These are phyloP conservation scores for Lentinula raphanica DNA, from an alignment of 768 basidiomycete species.

Conservation along the genomic window DNA sequence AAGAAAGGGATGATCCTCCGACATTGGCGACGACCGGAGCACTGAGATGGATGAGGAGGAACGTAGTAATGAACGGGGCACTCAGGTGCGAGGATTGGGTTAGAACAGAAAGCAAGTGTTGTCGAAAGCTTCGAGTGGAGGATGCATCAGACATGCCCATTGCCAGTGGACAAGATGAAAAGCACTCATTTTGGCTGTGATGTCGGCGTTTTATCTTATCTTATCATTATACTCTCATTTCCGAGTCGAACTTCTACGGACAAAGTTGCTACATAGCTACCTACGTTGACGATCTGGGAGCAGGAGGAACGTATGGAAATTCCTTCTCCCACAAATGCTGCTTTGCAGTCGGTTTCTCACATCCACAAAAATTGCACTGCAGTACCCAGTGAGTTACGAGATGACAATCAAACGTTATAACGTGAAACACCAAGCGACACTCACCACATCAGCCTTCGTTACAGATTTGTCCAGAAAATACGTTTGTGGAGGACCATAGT, in stretches of 20 bases:
- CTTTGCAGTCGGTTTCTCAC: background rate
- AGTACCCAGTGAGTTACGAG: background rate
- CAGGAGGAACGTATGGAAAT: background rate
- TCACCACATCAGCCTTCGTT: background rate
- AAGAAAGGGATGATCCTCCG: constrained; percentile 64
- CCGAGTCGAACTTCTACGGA: too few relatives aligned
- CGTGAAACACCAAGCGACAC: too few relatives aligned
- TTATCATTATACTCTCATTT: too few relatives aligned
- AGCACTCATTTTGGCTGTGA: too few relatives aligned
- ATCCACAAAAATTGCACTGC: background rate
- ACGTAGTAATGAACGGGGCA: constrained; percentile 72
- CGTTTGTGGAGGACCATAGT: background rate
- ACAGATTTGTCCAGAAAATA: background rate
- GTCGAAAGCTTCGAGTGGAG: background rate
- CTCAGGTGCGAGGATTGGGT: constrained; percentile 62
- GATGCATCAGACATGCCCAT: background rate
- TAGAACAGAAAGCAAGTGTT: constrained; percentile 25
- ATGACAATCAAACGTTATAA: background rate
- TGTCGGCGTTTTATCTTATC: too few relatives aligned
- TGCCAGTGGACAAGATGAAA: background rate
- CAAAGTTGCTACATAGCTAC: too few relatives aligned
- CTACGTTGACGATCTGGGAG: too few relatives aligned
- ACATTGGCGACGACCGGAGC: constrained; percentile 69
- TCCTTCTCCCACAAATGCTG: background rate
- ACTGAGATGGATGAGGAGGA: constrained; percentile 73